Conservation (phyloP, 768 basidiomycete species). For the Leccinum boreale region DNA sequence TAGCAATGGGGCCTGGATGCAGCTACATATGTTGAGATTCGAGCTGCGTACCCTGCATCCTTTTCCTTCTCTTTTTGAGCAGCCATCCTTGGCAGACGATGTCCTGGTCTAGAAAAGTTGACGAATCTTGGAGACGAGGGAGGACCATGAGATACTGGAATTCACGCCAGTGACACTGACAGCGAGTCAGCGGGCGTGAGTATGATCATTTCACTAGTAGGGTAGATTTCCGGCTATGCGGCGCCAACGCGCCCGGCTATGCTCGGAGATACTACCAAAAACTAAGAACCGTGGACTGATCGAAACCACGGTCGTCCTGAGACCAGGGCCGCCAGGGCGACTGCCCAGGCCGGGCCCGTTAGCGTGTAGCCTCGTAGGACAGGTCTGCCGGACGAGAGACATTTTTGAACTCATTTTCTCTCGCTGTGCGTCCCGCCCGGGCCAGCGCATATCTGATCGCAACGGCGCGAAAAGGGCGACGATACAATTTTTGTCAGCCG, state of each 20-base stretch:
- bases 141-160: slow-evolving; percentile 11
- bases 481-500: background rate
- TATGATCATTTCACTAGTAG: background rate
- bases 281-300: background rate
- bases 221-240: background rate
- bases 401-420: slow-evolving; percentile 11
- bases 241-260: slow-evolving; percentile 1
- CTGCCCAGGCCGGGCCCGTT: background rate
- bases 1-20: background rate
- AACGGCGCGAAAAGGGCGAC: background rate
- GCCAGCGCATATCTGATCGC: background rate
- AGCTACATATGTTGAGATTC: background rate
- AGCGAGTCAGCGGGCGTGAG: background rate
- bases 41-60: slow-evolving; percentile 67
- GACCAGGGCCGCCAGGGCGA: background rate
- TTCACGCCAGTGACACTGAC: background rate
- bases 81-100: slow-evolving; percentile 72
- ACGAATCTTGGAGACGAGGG: slow-evolving; percentile 9
- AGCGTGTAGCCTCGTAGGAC: slow-evolving; percentile 4
- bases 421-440: background rate
- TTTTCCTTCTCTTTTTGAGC: slow-evolving; percentile 83
- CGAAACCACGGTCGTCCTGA: background rate
- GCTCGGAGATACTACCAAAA: slow-evolving; percentile 12
- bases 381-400: background rate
- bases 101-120: slow-evolving; percentile 12